These are phyloP conservation scores for Aspergillus sparsus DNA, from an alignment of 495 filamentous ascomycete genomes.

Conservation along the genomic window DNA sequence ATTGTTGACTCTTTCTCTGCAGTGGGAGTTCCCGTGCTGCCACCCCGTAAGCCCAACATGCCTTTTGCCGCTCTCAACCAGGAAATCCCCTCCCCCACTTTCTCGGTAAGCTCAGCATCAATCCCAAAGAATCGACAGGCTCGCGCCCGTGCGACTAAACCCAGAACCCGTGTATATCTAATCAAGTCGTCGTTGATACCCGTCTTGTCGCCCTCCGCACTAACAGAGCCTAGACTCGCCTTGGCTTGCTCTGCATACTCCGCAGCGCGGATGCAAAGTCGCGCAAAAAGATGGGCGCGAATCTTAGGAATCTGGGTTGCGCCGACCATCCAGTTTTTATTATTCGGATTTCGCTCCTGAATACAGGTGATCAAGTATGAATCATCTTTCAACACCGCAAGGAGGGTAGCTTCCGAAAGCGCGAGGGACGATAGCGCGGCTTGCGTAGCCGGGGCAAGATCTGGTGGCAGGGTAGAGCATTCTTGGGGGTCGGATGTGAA, in stretches of 20 bases:
- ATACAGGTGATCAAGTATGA: constrained; percentile 80
- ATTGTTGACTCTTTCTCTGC: constrained; percentile 23
- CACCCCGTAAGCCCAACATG: constrained; percentile 60
- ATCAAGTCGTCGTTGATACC: constrained; percentile 60
- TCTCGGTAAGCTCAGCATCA: constrained; percentile 78
- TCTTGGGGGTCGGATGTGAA: constrained; percentile 20
- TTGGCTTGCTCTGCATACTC: constrained; percentile 56
- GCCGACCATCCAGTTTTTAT: constrained; percentile 91
- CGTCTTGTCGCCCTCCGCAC: constrained; percentile 28
- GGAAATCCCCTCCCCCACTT: constrained; percentile 77
- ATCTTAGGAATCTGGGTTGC: constrained; percentile 84
- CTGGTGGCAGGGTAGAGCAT: constrained; percentile 37
- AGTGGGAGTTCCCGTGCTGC: constrained; percentile 5
- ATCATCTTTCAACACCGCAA: constrained; percentile 90
- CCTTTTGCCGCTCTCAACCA: constrained; percentile 76
- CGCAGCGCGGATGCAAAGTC: constrained; percentile 74
- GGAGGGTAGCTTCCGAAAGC: constrained; percentile 82
- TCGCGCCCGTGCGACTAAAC: constrained; percentile 71
- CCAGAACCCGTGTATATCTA: constrained; percentile 71
- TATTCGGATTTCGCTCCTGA: constrained; percentile 72
- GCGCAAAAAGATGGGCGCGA: constrained; percentile 79
- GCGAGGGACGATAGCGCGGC: constrained; percentile 71
- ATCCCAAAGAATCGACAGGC: constrained; percentile 89
- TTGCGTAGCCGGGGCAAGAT: constrained; percentile 67
- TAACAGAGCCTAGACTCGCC: constrained; percentile 46